Percentiles rank a stretch among this genome's conserved stretches.
Conservation (phyloP, 352 stramenopile genomes). For the Globisporangium nagaii region DNA sequence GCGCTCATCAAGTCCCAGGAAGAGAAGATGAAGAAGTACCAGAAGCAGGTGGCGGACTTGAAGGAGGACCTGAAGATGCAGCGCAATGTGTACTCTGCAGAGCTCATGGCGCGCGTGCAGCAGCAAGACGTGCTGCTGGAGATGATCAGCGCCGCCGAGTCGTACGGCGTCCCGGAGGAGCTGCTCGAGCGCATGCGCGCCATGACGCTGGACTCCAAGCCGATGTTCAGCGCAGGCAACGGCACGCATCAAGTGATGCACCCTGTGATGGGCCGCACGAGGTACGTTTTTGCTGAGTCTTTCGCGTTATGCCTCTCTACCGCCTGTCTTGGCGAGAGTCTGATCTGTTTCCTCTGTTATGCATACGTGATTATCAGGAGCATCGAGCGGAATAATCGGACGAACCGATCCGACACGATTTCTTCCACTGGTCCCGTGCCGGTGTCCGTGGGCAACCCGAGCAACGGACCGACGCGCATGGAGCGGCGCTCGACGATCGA, state of each 20-base stretch:
- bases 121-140: slow-evolving; percentile 43
- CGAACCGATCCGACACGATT: slow-evolving; percentile 54
- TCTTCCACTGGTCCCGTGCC: slow-evolving; percentile 56
- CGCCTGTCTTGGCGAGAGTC: no score
- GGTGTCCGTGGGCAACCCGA: slow-evolving; percentile 40
- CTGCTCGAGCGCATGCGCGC: slow-evolving; percentile 43
- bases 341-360: neutral
- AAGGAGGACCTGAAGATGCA: slow-evolving; percentile 82
- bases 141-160: slow-evolving; percentile 50
- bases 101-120: slow-evolving; percentile 68
- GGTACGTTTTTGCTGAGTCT: neutral
- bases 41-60: slow-evolving; percentile 76
- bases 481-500: slow-evolving; percentile 41
- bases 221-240: slow-evolving; percentile 17
- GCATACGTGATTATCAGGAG: slow-evolving; percentile 1
- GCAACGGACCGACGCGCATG: slow-evolving; percentile 9
- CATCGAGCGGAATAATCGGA: slow-evolving; percentile 17
- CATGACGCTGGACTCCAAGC: slow-evolving; percentile 41
- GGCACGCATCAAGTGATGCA: slow-evolving; percentile 5
- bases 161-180: slow-evolving; percentile 39
- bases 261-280: slow-evolving; percentile 10
- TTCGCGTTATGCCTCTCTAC: no score
- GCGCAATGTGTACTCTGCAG: slow-evolving; percentile 69
- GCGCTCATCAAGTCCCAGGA: slow-evolving; percentile 85
- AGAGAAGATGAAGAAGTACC: slow-evolving; percentile 89